Evolutionary conservation across 768 basidiomycete genomes (phyloP), one percentile per base, ranked within the genome.

Genomic region (Kwoniella heveanensis): DNA sequence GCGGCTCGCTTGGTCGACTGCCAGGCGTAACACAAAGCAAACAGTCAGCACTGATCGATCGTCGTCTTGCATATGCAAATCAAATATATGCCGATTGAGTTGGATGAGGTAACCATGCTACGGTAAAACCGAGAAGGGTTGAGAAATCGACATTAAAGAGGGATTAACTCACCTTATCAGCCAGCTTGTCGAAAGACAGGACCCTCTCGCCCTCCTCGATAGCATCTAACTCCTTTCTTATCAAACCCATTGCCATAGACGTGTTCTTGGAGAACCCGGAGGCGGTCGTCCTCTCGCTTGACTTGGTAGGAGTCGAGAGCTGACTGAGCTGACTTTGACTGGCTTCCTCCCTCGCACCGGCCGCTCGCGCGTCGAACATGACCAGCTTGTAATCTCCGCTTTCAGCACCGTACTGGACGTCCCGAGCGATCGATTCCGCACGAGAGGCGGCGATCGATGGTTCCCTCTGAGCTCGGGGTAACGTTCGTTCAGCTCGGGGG

Each of bases 1-100:
- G 95, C 92, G 13, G 93, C 96, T 46, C 92, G 87, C 51, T 91
- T 88, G 10, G 91, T 90, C 13, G 92, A 89, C 91, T 94, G 70
- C 9, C 5, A 59, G 2, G 44, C 7, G 26, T 21, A 25, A 30
- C 21, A 27, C n/a, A 19, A 49, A 49, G 13, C 30, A 10, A 19
- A 21, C 37, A 24, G 26, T 55, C 54, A 55, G 8, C 36, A 22
- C 7, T 37, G 13, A 12, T 39, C n/a, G n/a, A n/a, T n/a, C n/a
- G n/a, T n/a, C n/a, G n/a, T n/a, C n/a, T n/a, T n/a, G n/a, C n/a
- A n/a, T n/a, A n/a, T n/a, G n/a, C n/a, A n/a, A n/a, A n/a, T n/a
- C n/a, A n/a, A n/a, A n/a, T n/a, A n/a, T n/a, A n/a, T n/a, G n/a
- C n/a, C n/a, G n/a, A n/a, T n/a, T n/a, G n/a, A n/a, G n/a, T n/a